These are phyloP conservation scores for Coniferiporia weirii DNA, from an alignment of 1,284 basidiomycete genomes.

Conservation along the genomic window DNA sequence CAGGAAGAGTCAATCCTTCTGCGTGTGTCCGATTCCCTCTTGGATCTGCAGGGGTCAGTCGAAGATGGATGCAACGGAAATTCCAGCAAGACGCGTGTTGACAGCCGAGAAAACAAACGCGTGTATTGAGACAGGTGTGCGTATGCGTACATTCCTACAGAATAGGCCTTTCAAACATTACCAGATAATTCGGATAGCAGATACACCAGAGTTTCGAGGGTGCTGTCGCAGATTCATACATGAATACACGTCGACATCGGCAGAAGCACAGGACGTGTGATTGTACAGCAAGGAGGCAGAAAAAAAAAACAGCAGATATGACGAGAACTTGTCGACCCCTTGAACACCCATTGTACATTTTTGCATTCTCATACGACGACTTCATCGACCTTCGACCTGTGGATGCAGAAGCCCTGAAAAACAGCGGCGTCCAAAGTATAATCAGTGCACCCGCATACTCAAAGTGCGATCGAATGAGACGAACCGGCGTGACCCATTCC, in stretches of 20 bases:
- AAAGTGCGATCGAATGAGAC: conserved; percentile 25
- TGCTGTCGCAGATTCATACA: neutral
- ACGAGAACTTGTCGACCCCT: neutral
- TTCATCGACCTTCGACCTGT: conserved; percentile 87
- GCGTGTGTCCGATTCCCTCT: too few species aligned
- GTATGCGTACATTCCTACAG: too few species aligned
- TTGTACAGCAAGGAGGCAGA: neutral
- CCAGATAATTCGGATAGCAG: too few species aligned
- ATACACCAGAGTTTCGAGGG: too few species aligned
- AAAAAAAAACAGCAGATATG: neutral
- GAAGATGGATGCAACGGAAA: too few species aligned
- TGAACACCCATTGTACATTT: neutral
- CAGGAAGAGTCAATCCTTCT: too few species aligned
- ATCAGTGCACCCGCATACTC: neutral
- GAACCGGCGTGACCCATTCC: conserved; percentile 84
- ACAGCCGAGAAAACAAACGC: too few species aligned
- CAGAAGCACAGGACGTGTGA: neutral
- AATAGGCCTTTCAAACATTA: too few species aligned
- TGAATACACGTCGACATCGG: neutral
- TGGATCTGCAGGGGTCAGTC: too few species aligned
- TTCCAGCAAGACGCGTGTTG: too few species aligned
- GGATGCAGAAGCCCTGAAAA: conserved; percentile 81
- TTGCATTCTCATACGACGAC: conserved; percentile 36
- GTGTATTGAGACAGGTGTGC: too few species aligned
- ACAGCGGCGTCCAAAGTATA: too few species aligned